phyloP scores from a whole-genome alignment of 2,329 filamentous ascomycete genomes.

The Zasmidium cellare region DNA sequence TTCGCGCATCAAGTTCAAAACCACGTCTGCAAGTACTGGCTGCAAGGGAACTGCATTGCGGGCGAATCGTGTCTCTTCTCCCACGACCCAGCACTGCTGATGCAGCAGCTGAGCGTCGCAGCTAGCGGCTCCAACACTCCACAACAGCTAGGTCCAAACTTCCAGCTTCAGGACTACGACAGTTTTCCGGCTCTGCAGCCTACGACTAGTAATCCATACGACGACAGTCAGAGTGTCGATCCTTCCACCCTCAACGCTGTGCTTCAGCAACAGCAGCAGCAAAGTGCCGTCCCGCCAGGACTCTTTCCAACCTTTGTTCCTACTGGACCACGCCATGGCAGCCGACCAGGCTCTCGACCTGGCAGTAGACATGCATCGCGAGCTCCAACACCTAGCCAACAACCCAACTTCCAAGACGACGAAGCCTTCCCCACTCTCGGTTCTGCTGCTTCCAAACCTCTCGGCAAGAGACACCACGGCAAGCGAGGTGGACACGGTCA shows the following conservation, averaged over 20 bases:
- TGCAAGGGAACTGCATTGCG: slow-evolving; percentile 92
- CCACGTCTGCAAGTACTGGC: slow-evolving; percentile 99
- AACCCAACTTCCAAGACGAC: slow-evolving; percentile 75
- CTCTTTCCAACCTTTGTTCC: slow-evolving; percentile 62
- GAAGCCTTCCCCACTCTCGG: slow-evolving; percentile 92
- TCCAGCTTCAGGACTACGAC: slow-evolving; percentile 81
- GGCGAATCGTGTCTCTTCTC: slow-evolving; percentile 95
- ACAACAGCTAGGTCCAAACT: slow-evolving; percentile 62
- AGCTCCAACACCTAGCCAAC: slow-evolving; percentile 63
- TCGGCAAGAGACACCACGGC: slow-evolving; percentile 85
- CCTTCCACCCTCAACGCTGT: slow-evolving; percentile 44
- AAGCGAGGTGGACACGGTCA: slow-evolving; percentile 80
- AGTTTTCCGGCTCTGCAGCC: slow-evolving; percentile 75
- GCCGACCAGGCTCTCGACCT: slow-evolving; percentile 76
- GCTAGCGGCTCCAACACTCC: slow-evolving; percentile 60
- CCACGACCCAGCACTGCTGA: slow-evolving; percentile 84
- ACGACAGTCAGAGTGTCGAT: slow-evolving; percentile 37
- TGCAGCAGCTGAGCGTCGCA: slow-evolving; percentile 77
- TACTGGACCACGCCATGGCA: slow-evolving; percentile 42
- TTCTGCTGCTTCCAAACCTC: slow-evolving; percentile 68
- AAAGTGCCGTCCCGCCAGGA: slow-evolving; percentile 57
- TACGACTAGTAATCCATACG: slow-evolving; percentile 46
- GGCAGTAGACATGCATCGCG: slow-evolving; percentile 76
- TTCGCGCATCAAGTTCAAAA: slow-evolving; percentile 96
- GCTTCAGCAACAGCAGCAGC: slow-evolving; percentile 45